A percentile compares a stretch with the other conserved stretches of the same genome.
Conservation (phyloP, 495 filamentous ascomycete genomes). For the Podospora anserina region DNA sequence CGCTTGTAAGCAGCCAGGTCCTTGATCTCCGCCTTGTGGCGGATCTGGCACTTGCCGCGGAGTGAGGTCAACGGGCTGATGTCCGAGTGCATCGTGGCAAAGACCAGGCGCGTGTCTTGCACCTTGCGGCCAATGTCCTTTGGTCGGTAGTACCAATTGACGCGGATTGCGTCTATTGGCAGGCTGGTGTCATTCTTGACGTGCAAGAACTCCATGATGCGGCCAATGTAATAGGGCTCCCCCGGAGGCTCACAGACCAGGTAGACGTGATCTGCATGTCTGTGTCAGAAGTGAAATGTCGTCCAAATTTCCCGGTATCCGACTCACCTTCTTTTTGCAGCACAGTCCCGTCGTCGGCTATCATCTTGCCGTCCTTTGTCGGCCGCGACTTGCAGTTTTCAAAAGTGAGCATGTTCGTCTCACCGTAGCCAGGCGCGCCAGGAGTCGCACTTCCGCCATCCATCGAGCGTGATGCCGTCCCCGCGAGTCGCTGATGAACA, state of each 20-base stretch:
- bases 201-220: conserved; percentile 97
- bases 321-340: conserved; percentile 81
- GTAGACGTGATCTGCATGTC: conserved; percentile 82
- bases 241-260: conserved; percentile 96
- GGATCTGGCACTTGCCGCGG: conserved; percentile 87
- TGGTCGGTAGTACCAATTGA: conserved; percentile 98
- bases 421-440: conserved; percentile 37
- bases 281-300: conserved; percentile 31
- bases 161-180: conserved; percentile 79
- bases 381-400: conserved; percentile 64
- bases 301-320: background rate
- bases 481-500: conserved; percentile 37
- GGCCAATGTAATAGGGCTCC: conserved; percentile 94
- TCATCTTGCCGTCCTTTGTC: conserved; percentile 67
- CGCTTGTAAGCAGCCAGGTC: conserved; percentile 82
- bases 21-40: conserved; percentile 79
- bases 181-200: conserved; percentile 65
- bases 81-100: conserved; percentile 98
- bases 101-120: conserved; percentile 82
- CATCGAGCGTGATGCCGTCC: conserved; percentile 39
- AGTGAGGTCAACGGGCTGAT: conserved; percentile 87
- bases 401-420: conserved; percentile 85
- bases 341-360: conserved; percentile 85
- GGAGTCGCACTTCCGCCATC: conserved; percentile 28
- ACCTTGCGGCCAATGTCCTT: conserved; percentile 91